phyloP scores from a whole-genome alignment of 2,329 filamentous ascomycete species.

The Hypoxylon rubiginosum region DNA sequence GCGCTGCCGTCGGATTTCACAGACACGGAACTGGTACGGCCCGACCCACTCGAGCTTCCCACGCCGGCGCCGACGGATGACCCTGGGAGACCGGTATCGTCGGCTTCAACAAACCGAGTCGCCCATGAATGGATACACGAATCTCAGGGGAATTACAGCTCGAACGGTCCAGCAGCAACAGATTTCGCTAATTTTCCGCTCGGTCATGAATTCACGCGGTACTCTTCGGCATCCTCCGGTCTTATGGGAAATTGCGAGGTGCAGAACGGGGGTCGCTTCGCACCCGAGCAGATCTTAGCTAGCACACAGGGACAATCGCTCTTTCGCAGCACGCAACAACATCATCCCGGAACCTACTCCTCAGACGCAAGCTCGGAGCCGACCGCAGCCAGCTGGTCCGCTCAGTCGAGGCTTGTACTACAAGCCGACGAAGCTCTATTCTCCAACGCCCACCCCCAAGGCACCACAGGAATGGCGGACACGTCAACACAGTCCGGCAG shows the following conservation, averaged over 20 bases:
- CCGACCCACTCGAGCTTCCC: conserved; percentile 7
- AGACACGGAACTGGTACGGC: conserved; percentile 2
- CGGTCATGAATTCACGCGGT: background rate
- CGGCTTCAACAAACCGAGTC: conserved; percentile 1
- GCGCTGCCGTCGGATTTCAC: background rate
- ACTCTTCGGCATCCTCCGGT: background rate
- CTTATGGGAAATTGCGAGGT: conserved; percentile 3
- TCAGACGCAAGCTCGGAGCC: conserved; percentile 2
- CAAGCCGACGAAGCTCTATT: background rate
- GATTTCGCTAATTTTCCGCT: conserved; percentile 16
- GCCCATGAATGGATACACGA: conserved; percentile 8
- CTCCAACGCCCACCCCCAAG: too few relatives aligned
- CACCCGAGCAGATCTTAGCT: background rate
- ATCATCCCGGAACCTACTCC: conserved; percentile 9
- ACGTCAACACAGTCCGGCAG: too few relatives aligned
- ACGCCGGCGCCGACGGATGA: conserved; percentile 20
- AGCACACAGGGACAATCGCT: conserved; percentile 8
- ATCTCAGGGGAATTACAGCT: conserved; percentile 3
- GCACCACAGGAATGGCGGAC: too few relatives aligned
- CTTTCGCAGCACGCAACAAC: conserved; percentile 6
- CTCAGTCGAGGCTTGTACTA: too few relatives aligned
- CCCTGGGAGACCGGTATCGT: background rate
- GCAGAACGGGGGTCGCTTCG: background rate
- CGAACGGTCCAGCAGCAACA: background rate
- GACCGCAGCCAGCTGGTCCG: background rate